A percentile compares a stretch with the other conserved stretches of the same genome.
Conservation (phyloP, 768 basidiomycete species). For the Termitomyces sp. region DNA sequence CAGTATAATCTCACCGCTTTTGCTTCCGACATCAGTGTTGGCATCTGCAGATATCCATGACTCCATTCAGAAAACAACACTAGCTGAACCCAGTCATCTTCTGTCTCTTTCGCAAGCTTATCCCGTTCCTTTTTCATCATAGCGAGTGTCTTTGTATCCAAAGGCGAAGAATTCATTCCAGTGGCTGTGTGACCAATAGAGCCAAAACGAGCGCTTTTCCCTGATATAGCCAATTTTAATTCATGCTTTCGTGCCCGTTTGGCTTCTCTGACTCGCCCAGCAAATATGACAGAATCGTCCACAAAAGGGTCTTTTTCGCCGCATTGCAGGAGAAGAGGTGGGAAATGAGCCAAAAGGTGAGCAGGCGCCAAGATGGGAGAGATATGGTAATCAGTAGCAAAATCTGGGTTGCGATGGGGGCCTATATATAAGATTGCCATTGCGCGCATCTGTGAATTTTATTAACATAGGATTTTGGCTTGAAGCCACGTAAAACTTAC, state of each 20-base stretch:
- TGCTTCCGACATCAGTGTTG: conserved; percentile 78
- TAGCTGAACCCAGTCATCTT: conserved; percentile 94
- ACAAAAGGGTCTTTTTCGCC: conserved; percentile 95
- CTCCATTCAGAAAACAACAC: conserved; percentile 95
- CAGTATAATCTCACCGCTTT: conserved; percentile 41
- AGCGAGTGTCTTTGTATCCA: conserved; percentile 28
- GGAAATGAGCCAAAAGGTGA: conserved; percentile 85
- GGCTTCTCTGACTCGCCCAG: conserved; percentile 91
- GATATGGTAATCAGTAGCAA: conserved; percentile 91
- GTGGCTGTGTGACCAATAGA: conserved; percentile 62
- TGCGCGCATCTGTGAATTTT: conserved; percentile 84
- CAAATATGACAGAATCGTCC: conserved; percentile 96
- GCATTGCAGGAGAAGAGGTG: conserved; percentile 89
- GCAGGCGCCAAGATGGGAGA: conserved; percentile 91
- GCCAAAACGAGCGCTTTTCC: conserved; percentile 61
- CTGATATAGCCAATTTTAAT: conserved; percentile 56
- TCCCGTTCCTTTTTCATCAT: conserved; percentile 58
- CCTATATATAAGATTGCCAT: conserved; percentile 99
- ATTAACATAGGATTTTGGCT: conserved; percentile 2
- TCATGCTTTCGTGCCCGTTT: conserved; percentile 81
- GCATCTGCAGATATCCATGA: conserved; percentile 97
- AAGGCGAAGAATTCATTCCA: conserved; percentile 24
- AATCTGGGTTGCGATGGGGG: conserved; percentile 90
- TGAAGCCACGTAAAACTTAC: conserved; percentile 41
- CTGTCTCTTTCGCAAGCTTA: conserved; percentile 61